Base-by-base conservation (phyloP, 371 early-diverging fungal species). In the Syncephalastrum racemosum region DNA sequence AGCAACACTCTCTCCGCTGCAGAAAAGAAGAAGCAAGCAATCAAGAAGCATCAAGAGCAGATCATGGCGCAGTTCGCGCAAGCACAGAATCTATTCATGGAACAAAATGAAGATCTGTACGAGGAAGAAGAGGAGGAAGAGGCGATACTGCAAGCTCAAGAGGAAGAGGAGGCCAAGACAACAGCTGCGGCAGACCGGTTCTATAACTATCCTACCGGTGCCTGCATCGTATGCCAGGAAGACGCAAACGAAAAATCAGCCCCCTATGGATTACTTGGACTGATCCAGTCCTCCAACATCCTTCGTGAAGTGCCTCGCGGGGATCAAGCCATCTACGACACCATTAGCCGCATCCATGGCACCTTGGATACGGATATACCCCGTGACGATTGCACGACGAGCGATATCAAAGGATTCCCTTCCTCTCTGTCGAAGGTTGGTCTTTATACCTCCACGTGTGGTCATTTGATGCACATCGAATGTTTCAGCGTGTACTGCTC, bases 191-290 rank as follows among this genome's bases (percentile, higher is more conserved):
- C 67, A 0, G 62, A 66, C 16, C 59, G 59, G 3, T 67, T 73
- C 39, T 88, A 85, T 74, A 67, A 79, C 7, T 90, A 84, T 54
- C 91, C 93, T 3, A 75, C 80, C 2, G 97, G 96, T 3, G 86
- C 88, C 3, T 98, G 98, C 67, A 95, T 98, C 54, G 91, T 96
- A 4, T 98, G 98, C 60, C 96, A 95, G 68, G 98, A 95, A 70
- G 91, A 90, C 57, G 88, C 90, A 39, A 84, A 86, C 45, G 75
- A 80, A 18, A 67, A 75, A 18, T 77, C 84, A 46, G 73, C 89
- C 23, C 71, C 73, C 4, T 95, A 91, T 68, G 98, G 98, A 22
- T 79, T 94, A 56, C 76, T 98, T 36, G 85, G 89, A 3, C 74
- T 93, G 31, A 75, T 92, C 1, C 97, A 96, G 60, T 84, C 90